Percentiles rank a stretch among this genome's conserved stretches.
Conservation (phyloP, 2,329 filamentous ascomycete genomes). For the Coniochaeta sp. region DNA sequence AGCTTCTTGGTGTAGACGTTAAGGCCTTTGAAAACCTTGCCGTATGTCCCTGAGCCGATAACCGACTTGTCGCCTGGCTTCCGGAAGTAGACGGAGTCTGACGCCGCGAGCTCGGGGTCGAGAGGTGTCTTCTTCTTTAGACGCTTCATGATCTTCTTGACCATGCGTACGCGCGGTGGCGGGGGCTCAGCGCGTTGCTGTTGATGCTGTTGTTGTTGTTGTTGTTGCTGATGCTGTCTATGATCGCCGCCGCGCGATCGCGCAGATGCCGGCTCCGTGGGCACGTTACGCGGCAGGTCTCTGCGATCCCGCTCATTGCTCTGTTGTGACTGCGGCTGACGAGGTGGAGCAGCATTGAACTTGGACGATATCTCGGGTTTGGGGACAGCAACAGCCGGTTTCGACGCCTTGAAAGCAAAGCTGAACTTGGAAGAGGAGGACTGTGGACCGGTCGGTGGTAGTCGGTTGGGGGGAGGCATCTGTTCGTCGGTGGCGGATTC, state of each 20-base stretch:
- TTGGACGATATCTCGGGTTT: conserved; percentile 62
- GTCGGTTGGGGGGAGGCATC: conserved; percentile 48
- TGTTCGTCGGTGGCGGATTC: conserved; percentile 33
- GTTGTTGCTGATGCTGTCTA: conserved; percentile 16
- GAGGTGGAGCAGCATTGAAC: conserved; percentile 55
- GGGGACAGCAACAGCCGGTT: conserved; percentile 46
- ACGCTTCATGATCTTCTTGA: conserved; percentile 62
- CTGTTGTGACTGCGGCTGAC: conserved; percentile 17
- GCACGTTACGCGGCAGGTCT: conserved; percentile 41
- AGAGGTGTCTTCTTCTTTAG: conserved; percentile 66
- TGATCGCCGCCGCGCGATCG: conserved; percentile 23
- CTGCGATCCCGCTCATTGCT: conserved; percentile 25
- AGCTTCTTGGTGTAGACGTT: conserved; percentile 84
- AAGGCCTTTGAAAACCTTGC: conserved; percentile 89
- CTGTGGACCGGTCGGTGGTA: conserved; percentile 47
- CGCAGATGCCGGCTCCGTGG: conserved; percentile 46
- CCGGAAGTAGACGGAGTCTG: conserved; percentile 86
- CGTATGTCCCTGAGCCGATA: conserved; percentile 90
- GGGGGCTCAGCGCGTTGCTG: conserved; percentile 24
- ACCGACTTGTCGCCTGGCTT: conserved; percentile 98
- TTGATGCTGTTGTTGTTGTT: conserved; percentile 23
- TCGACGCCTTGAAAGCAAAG: conserved; percentile 80
- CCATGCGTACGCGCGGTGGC: conserved; percentile 48
- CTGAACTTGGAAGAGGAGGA: conserved; percentile 67
- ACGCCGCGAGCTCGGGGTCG: conserved; percentile 63